phyloP scores from a whole-genome alignment of 805 yeast genomes.

The Metschnikowia kunwiensis region DNA sequence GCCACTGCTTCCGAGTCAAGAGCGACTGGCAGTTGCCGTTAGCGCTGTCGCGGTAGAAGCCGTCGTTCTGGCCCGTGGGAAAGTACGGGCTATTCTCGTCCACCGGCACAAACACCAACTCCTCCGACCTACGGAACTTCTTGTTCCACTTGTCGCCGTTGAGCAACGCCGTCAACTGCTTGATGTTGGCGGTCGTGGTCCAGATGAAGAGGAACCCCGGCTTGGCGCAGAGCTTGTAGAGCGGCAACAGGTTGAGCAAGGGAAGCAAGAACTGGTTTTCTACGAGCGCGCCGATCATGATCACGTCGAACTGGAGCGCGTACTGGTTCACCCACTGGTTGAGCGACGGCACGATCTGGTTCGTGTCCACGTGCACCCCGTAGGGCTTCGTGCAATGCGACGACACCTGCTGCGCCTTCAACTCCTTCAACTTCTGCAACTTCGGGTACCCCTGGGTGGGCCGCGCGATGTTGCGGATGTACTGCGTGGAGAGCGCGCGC shows the following conservation, averaged over 20 bases:
- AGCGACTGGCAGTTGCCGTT: constrained; percentile 29
- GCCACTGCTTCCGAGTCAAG: constrained; percentile 82
- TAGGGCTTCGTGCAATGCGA: constrained; percentile 58
- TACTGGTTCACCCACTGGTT: constrained; percentile 59
- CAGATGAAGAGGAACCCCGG: constrained; percentile 87
- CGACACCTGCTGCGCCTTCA: constrained; percentile 58
- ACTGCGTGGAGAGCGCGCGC: constrained; percentile 57
- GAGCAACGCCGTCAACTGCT: constrained; percentile 55
- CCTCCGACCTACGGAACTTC: constrained; percentile 85
- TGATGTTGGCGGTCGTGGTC: constrained; percentile 75
- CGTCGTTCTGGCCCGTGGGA: constrained; percentile 48
- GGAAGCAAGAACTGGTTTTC: constrained; percentile 70
- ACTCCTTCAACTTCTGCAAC: constrained; percentile 59
- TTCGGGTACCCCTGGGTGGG: constrained; percentile 87
- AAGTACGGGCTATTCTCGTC: constrained; percentile 61
- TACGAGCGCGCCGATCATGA: constrained; percentile 84
- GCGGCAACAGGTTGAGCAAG: constrained; percentile 60
- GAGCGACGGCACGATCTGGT: constrained; percentile 54
- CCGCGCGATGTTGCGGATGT: constrained; percentile 60
- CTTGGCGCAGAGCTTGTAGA: constrained; percentile 69
- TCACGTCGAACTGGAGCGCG: constrained; percentile 73
- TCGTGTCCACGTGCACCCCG: constrained; percentile 56
- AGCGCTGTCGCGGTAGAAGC: constrained; percentile 13
- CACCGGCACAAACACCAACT: constrained; percentile 76
- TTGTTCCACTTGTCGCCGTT: constrained; percentile 50